A percentile compares a stretch with the other conserved stretches of the same genome.
phyloP scores from a whole-genome alignment of 2,329 filamentous ascomycete genomes.

The Bipolaris bicolor region DNA sequence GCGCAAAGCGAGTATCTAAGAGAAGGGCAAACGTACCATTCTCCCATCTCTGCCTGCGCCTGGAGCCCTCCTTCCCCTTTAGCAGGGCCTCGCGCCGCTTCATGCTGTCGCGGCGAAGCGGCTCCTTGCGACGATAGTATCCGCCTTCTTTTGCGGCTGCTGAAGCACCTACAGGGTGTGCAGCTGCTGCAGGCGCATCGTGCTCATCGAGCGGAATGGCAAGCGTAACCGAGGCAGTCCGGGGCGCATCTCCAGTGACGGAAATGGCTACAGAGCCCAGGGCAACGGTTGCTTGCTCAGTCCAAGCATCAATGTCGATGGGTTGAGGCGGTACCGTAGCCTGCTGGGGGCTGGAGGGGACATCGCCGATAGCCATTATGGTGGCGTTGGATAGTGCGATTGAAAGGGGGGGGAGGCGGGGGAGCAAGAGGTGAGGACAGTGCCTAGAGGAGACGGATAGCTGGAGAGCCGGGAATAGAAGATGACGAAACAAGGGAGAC shows the following conservation, averaged over 20 bases:
- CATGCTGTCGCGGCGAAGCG: slow-evolving; percentile 65
- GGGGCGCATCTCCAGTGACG: slow-evolving; percentile 32
- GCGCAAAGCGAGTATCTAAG: slow-evolving; percentile 16
- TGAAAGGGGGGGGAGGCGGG: neutral
- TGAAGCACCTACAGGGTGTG: slow-evolving; percentile 37
- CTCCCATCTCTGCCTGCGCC: slow-evolving; percentile 89
- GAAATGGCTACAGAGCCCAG: slow-evolving; percentile 51
- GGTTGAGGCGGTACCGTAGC: slow-evolving; percentile 29
- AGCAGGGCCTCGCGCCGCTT: slow-evolving; percentile 75
- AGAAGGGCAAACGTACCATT: slow-evolving; percentile 67
- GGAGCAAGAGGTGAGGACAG: neutral
- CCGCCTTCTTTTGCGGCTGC: slow-evolving; percentile 52
- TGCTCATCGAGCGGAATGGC: slow-evolving; percentile 76
- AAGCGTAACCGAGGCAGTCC: slow-evolving; percentile 68
- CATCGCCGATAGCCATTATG: slow-evolving; percentile 45
- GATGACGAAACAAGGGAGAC: neutral
- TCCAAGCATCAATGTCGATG: slow-evolving; percentile 57
- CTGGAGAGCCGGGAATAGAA: neutral
- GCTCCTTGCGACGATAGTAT: slow-evolving; percentile 60
- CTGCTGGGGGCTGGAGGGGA: slow-evolving; percentile 29
- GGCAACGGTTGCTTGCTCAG: slow-evolving; percentile 53
- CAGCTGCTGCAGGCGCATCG: slow-evolving; percentile 32
- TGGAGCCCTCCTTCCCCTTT: slow-evolving; percentile 89
- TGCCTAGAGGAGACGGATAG: neutral
- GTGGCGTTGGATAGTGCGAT: slow-evolving; percentile 17